These are phyloP conservation scores for Fusarium torulosum DNA, from an alignment of 2,329 filamentous ascomycete species.

Conservation along the genomic window DNA sequence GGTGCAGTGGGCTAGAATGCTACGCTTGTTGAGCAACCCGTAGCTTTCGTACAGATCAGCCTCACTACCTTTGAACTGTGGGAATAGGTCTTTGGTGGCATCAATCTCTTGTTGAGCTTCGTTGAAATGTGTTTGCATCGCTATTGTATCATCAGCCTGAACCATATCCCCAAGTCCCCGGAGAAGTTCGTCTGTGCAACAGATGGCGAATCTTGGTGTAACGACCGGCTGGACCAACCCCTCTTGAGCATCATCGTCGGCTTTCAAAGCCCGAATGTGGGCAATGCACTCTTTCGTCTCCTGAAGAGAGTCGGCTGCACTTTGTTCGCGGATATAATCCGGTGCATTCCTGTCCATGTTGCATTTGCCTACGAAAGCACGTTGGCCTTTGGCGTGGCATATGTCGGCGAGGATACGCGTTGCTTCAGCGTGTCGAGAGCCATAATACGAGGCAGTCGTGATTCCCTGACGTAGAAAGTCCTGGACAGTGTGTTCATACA, in stretches of 20 bases:
- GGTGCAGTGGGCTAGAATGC: slow-evolving; percentile 22
- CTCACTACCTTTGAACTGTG: slow-evolving; percentile 18
- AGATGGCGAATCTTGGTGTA: slow-evolving; percentile 27
- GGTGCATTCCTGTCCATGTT: slow-evolving; percentile 29
- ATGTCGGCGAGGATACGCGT: slow-evolving; percentile 19
- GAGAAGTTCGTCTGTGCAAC: slow-evolving; percentile 23
- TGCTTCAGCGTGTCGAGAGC: slow-evolving; percentile 20
- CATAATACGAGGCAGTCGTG: slow-evolving; percentile 26
- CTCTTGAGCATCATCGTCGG: background rate
- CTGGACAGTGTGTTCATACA: slow-evolving; percentile 17
- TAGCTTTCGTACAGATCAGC: slow-evolving; percentile 22
- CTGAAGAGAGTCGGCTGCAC: background rate
- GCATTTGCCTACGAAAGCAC: slow-evolving; percentile 26
- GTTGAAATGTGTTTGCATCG: slow-evolving; percentile 27
- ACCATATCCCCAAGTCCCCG: slow-evolving; percentile 19
- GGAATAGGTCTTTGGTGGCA: slow-evolving; percentile 9
- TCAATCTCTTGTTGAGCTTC: slow-evolving; percentile 29
- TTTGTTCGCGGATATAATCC: slow-evolving; percentile 12
- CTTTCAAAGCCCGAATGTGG: slow-evolving; percentile 3
- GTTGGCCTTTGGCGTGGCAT: slow-evolving; percentile 9
- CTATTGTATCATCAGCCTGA: slow-evolving; percentile 2
- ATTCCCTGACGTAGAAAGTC: slow-evolving; percentile 24
- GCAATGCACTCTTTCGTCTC: slow-evolving; percentile 18
- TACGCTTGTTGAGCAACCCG: slow-evolving; percentile 16
- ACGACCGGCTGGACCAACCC: slow-evolving; percentile 15